Evolutionary conservation across 371 early-diverging fungal genomes (phyloP).

Genomic region (Mucor ambiguus): DNA sequence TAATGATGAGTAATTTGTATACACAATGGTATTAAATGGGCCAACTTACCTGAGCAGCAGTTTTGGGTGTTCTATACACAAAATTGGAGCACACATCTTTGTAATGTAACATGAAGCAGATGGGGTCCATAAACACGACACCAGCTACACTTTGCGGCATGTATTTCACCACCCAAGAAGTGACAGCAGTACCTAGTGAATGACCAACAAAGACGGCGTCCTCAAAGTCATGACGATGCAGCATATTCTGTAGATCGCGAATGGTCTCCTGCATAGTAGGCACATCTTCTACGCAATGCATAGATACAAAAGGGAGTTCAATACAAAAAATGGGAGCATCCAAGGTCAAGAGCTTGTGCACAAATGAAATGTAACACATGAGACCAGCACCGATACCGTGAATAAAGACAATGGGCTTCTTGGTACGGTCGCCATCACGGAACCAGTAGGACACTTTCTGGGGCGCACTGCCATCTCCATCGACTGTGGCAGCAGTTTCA

Average conservation of each 20-base stretch:
- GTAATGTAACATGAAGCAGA: conserved; percentile 72
- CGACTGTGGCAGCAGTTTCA: not conserved
- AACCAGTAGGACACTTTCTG: conserved; percentile 57
- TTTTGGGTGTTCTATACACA: conserved; percentile 64
- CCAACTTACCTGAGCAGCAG: conserved; percentile 55
- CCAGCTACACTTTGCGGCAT: conserved; percentile 51
- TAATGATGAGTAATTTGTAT: not conserved
- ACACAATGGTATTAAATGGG: not conserved
- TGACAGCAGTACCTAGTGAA: conserved; percentile 68
- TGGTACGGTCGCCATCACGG: conserved; percentile 44
- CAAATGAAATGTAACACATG: conserved; percentile 57
- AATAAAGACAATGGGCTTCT: conserved; percentile 68
- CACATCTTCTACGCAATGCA: conserved; percentile 62
- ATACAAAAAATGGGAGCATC: conserved; percentile 67
- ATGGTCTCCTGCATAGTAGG: conserved; percentile 66
- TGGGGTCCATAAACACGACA: conserved; percentile 64
- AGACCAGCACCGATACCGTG: conserved; percentile 77
- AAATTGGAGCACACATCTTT: conserved; percentile 68
- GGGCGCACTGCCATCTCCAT: conserved; percentile 4
- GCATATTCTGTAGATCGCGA: conserved; percentile 62
- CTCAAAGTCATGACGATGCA: conserved; percentile 52
- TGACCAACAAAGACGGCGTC: conserved; percentile 72
- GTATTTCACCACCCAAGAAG: conserved; percentile 55
- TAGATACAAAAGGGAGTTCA: conserved; percentile 72
- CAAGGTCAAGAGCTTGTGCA: conserved; percentile 41